These are phyloP conservation scores for Calonectria pseudoturangicola DNA, from an alignment of 2,329 filamentous ascomycete species.

Conservation along the genomic window DNA sequence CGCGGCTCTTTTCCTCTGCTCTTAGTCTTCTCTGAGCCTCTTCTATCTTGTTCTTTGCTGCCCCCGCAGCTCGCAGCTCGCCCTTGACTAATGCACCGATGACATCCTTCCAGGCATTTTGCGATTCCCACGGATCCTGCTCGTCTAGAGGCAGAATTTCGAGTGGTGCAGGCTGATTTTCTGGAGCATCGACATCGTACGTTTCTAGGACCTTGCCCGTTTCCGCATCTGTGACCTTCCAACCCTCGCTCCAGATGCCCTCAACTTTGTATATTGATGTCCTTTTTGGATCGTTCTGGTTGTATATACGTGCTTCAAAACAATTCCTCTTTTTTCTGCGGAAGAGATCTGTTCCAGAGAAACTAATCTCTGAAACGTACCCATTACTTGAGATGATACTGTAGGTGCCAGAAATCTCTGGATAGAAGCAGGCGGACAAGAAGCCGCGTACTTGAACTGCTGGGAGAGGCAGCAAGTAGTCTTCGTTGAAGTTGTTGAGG, in stretches of 20 bases:
- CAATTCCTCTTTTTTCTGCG: conserved; percentile 60
- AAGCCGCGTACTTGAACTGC: conserved; percentile 69
- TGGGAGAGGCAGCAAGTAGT: conserved; percentile 69
- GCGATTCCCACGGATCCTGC: conserved; percentile 87
- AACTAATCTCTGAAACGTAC: conserved; percentile 67
- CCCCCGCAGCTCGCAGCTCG: conserved; percentile 82
- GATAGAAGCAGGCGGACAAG: conserved; percentile 67
- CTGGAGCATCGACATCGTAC: conserved; percentile 59
- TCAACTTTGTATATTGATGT: conserved; percentile 39
- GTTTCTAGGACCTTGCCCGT: conserved; percentile 59
- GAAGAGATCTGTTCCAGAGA: conserved; percentile 67
- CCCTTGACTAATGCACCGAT: conserved; percentile 82
- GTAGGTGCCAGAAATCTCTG: conserved; percentile 68
- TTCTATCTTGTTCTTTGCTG: conserved; percentile 87
- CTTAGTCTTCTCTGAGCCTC: conserved; percentile 86
- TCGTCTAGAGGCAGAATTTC: conserved; percentile 68
- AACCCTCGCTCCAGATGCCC: conserved; percentile 49
- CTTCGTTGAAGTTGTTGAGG: conserved; percentile 69
- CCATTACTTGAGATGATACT: conserved; percentile 67
- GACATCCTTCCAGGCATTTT: conserved; percentile 87
- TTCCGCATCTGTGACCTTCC: conserved; percentile 54
- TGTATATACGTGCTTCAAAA: conserved; percentile 66
- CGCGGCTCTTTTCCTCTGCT: conserved; percentile 75
- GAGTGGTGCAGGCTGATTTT: conserved; percentile 61
- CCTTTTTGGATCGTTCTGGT: conserved; percentile 57